phyloP scores from a whole-genome alignment of 2,329 filamentous ascomycete species.

The Venturia aucupariae region DNA sequence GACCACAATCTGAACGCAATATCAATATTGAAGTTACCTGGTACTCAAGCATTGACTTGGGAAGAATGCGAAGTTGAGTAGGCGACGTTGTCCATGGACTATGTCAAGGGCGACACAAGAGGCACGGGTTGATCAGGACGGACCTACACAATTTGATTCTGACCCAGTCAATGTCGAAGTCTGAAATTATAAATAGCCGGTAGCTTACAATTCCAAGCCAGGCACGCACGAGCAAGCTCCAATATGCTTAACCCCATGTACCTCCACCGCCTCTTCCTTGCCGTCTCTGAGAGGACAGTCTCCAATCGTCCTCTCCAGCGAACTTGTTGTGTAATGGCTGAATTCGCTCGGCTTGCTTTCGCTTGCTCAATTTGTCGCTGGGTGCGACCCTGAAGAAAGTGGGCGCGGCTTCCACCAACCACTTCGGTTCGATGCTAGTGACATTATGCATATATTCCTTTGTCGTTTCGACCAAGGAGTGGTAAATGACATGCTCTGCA shows the following conservation, averaged over 20 bases:
- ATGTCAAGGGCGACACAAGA: not conserved
- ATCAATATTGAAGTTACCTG: not conserved
- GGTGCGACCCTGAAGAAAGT: constrained; percentile 98
- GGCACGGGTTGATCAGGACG: not conserved
- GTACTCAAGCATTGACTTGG: not conserved
- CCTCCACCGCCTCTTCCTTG: constrained; percentile 81
- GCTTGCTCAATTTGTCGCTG: constrained; percentile 76
- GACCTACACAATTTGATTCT: not conserved
- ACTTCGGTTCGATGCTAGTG: constrained; percentile 86
- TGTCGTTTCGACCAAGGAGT: constrained; percentile 81
- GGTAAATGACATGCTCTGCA: constrained; percentile 92
- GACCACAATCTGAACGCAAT: not conserved
- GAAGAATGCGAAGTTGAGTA: not conserved
- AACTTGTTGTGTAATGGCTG: constrained; percentile 93
- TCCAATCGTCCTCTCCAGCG: constrained; percentile 88
- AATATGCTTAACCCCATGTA: constrained; percentile 66
- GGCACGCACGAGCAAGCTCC: not conserved
- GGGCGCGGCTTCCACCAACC: constrained; percentile 90
- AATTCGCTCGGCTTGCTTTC: constrained; percentile 89
- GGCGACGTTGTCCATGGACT: not conserved
- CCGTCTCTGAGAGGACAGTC: constrained; percentile 76
- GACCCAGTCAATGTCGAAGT: not conserved
- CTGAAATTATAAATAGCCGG: not conserved
- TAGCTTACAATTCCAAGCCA: not conserved
- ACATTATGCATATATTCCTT: constrained; percentile 98